Evolutionary conservation across 2,329 filamentous ascomycete species (phyloP).

Genomic region (Celoporthe dispersa): DNA sequence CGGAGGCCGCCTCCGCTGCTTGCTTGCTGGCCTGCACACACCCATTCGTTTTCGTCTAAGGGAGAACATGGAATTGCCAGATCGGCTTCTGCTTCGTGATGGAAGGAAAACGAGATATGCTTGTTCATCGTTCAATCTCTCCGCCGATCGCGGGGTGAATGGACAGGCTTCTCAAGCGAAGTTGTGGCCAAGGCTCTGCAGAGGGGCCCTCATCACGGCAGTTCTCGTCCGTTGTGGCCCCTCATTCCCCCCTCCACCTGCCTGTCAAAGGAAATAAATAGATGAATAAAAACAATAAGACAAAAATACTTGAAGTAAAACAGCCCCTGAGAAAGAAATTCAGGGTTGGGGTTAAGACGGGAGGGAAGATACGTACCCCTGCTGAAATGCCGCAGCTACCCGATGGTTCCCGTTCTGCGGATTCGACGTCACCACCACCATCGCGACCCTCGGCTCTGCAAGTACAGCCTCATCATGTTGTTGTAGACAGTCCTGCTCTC

Average conservation of each 20-base stretch:
- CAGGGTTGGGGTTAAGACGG: not conserved
- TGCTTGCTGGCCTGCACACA: not conserved
- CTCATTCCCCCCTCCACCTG: not conserved
- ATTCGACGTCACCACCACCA: constrained; percentile 5
- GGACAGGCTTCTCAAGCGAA: not conserved
- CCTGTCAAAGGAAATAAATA: not conserved
- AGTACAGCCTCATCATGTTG: not conserved
- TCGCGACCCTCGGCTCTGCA: not conserved
- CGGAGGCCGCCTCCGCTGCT: not conserved
- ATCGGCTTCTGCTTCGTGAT: not conserved
- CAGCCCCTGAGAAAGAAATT: not conserved
- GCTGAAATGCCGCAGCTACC: not conserved
- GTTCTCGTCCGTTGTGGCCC: not conserved
- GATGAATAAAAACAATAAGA: not conserved
- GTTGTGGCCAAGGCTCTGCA: not conserved
- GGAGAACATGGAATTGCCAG: not conserved
- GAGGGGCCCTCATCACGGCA: not conserved
- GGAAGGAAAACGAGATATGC: not conserved
- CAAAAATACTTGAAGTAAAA: not conserved
- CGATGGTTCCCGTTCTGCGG: not conserved
- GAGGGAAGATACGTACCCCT: not conserved
- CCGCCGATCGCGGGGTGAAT: not conserved
- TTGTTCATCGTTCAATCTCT: not conserved
- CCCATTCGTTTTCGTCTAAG: not conserved
- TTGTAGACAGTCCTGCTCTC: not conserved